Base-by-base conservation (phyloP, 805 yeast species). In the Phaffomyces thermotolerans region DNA sequence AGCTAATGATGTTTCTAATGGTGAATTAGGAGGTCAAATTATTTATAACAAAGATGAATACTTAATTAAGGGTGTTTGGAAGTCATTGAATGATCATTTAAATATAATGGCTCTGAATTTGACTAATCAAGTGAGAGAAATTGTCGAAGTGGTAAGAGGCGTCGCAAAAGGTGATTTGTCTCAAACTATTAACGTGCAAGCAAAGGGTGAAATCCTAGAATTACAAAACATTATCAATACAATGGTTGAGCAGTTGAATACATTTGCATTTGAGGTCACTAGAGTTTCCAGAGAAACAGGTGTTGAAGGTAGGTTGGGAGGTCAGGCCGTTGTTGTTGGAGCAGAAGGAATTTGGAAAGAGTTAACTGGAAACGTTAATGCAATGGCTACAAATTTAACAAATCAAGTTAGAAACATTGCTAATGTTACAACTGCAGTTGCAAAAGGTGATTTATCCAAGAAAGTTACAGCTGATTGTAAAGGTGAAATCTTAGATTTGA, bases 281-380 rank as follows among this genome's bases (percentile, higher is more conserved):
- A 75, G 90, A 47, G 95, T 86, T 17, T 91, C 95, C 1, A 72
- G 95, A 55, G 95, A 86, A 63, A 87, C 90, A 15, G 95, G 95
- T 60, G 95, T 86, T 29, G 85, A 85, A 53, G 95, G 95, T 48
- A 71, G 87, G 38, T 69, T 86, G 43, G 95, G 95, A 43, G 95
- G 95, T 8, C 95, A 86, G 62, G 95, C 95, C 4, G 76, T 80
- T 45, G 84, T 86, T 43, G 81, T 78, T 45, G 85, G 83, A 47
- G 93, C 85, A 29, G 87, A 84, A 53, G 95, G 95, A 50, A 86
- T 85, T 44, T 86, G 95, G 95, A 77, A 83, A 54, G 95, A 86
- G 61, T 72, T 86, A 37, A 86, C 95, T 1, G 95, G 85, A 61
- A 86, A 86, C 56, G 93, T 86, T 43, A 86, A 86, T 58, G 95